Base-by-base conservation (phyloP, 2,329 filamentous ascomycete genomes). In the Colletotrichum neosansevieriae region DNA sequence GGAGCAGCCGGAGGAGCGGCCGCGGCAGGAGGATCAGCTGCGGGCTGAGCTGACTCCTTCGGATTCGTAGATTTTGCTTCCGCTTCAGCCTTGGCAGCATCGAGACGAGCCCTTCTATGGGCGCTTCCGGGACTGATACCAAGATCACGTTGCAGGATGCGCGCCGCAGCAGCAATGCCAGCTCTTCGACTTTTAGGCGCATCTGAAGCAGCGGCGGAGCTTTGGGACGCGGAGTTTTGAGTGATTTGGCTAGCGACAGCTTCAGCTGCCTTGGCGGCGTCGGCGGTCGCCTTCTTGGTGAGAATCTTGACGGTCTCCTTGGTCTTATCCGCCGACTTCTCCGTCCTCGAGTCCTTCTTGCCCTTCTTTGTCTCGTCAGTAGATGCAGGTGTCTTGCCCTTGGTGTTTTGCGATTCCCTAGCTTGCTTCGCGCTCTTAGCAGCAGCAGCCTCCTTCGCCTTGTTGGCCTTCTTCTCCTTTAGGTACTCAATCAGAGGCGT, bases 401-500 rank as follows among this genome's bases (percentile, higher is more conserved):
- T 88, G n/a, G 73, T 75, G n/a, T 75, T 76, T 58, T 84, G 80
- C 0, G 83, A 82, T 44, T 91, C 88, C 68, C 86, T 82, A 47
- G 79, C 79, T 66, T 89, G 84, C 74, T 91, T 91, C 32, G 83
- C 81, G 50, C 80, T 81, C 74, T 87, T 87, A 45, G 87, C 84
- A 38, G 82, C 81, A 32, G 83, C 83, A 4, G 80, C 77, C 64
- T 91, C 88, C 73, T 89, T 90, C 19, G 78, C 81, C 75, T 88
- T 90, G 71, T 89, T 93, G 13, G 93, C 93, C 81, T 97, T 98
- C 81, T 97, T 97, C 78, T 98, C 94, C 72, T 92, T 92, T 40
- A 98, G 85, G 72, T 91, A 97, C 76, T 98, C 94, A 61, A 98
- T 92, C 59, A 99, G 81, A 0, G 96, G 96, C 0, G 96, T 98